A percentile compares a stretch with the other conserved stretches of the same genome.
Evolutionary conservation across 352 stramenopile species (phyloP).

Genomic region (Pythium inflatum): DNA sequence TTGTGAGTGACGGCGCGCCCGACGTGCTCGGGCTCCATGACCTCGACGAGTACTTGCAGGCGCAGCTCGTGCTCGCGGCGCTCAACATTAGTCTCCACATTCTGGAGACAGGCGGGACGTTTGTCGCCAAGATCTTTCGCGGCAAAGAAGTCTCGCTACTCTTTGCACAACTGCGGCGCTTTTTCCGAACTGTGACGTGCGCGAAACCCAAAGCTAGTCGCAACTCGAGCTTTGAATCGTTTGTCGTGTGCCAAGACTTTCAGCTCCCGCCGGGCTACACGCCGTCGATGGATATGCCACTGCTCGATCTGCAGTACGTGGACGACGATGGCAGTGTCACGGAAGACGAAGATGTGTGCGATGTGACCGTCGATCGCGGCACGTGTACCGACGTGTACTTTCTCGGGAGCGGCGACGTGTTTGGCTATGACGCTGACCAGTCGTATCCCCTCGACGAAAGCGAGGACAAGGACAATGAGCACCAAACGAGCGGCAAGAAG

Average conservation of each 20-base stretch:
- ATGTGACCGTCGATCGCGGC: slow-evolving; percentile 45
- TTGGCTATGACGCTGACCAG: slow-evolving; percentile 82
- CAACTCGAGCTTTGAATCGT: slow-evolving; percentile 85
- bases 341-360: slow-evolving; percentile 12
- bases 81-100: slow-evolving; percentile 85
- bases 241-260: slow-evolving; percentile 79
- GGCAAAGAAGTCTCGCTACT: slow-evolving; percentile 78
- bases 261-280: slow-evolving; percentile 50
- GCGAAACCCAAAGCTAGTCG: slow-evolving; percentile 86
- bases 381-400: slow-evolving; percentile 71
- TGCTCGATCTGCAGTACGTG: slow-evolving; percentile 76
- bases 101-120: slow-evolving; percentile 67
- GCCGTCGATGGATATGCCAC: slow-evolving; percentile 68
- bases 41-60: slow-evolving; percentile 83
- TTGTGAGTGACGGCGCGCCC: slow-evolving; percentile 98
- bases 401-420: slow-evolving; percentile 73
- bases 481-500: slow-evolving; percentile 3
- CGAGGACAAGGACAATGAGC: slow-evolving; percentile 14
- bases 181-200: slow-evolving; percentile 76
- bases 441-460: slow-evolving; percentile 75
- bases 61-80: slow-evolving; percentile 74
- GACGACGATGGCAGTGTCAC: slow-evolving; percentile 46
- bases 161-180: slow-evolving; percentile 69
- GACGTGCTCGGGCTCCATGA: slow-evolving; percentile 94
- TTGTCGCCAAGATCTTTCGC: slow-evolving; percentile 88